phyloP scores from a whole-genome alignment of 768 basidiomycete genomes.

The Mycena galopus region DNA sequence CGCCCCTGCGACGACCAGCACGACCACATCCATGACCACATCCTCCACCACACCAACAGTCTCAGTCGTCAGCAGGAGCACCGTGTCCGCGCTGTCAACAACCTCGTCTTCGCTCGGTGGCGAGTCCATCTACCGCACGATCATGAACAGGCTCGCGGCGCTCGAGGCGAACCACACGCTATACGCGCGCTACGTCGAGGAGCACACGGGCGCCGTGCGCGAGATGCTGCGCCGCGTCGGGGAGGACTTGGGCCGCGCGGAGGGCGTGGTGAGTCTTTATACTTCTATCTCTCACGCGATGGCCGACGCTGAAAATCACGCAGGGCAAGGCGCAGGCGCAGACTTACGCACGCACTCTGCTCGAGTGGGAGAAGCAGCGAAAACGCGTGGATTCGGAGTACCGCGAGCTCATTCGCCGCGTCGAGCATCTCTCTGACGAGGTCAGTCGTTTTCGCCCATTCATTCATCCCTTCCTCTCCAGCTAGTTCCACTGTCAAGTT shows the following conservation, averaged over 20 bases:
- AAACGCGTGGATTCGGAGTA: conserved; percentile 79
- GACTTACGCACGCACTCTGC: conserved; percentile 70
- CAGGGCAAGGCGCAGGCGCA: conserved; percentile 82
- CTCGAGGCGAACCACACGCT: conserved; percentile 92
- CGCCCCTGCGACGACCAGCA: background rate
- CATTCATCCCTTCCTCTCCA: too few species aligned
- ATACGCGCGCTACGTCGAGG: conserved; percentile 82
- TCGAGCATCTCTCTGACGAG: conserved; percentile 86
- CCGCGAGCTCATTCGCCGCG: conserved; percentile 71
- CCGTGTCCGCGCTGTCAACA: conserved; percentile 31
- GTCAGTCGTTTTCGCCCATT: conserved; percentile 53
- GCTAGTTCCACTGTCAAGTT: too few species aligned
- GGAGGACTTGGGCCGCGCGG: conserved; percentile 83
- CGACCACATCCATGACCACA: background rate
- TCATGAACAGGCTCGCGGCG: conserved; percentile 90
- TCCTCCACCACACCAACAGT: background rate
- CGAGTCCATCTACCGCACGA: conserved; percentile 96
- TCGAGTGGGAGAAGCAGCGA: conserved; percentile 79
- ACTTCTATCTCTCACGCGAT: background rate
- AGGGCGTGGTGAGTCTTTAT: conserved; percentile 71
- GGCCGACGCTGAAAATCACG: background rate
- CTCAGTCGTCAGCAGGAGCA: background rate
- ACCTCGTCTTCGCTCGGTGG: conserved; percentile 57
- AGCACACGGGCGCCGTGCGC: conserved; percentile 83
- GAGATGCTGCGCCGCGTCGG: conserved; percentile 81